phyloP scores from a whole-genome alignment of 306 rosid genomes.

The Arachis stenosperma region DNA sequence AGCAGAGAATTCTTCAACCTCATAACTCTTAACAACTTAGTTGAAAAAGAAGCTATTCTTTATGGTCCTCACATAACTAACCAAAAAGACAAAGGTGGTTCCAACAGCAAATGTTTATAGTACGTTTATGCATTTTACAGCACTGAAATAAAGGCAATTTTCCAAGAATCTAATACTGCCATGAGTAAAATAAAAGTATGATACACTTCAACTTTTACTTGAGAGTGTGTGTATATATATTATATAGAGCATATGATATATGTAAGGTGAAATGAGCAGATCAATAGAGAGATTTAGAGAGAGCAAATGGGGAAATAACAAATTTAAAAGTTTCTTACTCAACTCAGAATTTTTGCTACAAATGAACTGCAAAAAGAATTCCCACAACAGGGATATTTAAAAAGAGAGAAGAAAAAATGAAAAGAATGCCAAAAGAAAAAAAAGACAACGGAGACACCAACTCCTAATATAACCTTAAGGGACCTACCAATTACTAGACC shows the following conservation, averaged over 20 bases:
- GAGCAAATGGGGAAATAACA: slow-evolving; percentile 43
- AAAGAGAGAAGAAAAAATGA: slow-evolving; percentile 39
- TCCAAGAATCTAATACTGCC: slow-evolving; percentile 36
- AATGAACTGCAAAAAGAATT: slow-evolving; percentile 99
- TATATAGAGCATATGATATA: background rate
- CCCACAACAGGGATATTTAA: slow-evolving; percentile 60
- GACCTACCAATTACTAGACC: slow-evolving; percentile 65
- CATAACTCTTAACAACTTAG: slow-evolving; percentile 6
- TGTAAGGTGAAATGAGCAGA: slow-evolving; percentile 4
- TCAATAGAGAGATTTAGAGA: background rate
- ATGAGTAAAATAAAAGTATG: background rate
- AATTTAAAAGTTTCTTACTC: slow-evolving; percentile 65
- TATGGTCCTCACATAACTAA: slow-evolving; percentile 26
- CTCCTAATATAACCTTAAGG: slow-evolving; percentile 53
- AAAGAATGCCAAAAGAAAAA: slow-evolving; percentile 58
- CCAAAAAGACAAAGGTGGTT: slow-evolving; percentile 13
- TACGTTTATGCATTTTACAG: slow-evolving; percentile 13
- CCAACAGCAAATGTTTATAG: slow-evolving; percentile 24
- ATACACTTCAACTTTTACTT: slow-evolving; percentile 23
- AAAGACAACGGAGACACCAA: slow-evolving; percentile 49
- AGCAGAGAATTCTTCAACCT: slow-evolving; percentile 26
- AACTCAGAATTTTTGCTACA: slow-evolving; percentile 76
- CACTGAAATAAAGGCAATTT: slow-evolving; percentile 19
- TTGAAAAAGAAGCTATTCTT: slow-evolving; percentile 23
- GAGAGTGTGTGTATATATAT: background rate